Conservation (phyloP, 768 basidiomycete genomes). For the Candolleomyces aberdarensis region DNA sequence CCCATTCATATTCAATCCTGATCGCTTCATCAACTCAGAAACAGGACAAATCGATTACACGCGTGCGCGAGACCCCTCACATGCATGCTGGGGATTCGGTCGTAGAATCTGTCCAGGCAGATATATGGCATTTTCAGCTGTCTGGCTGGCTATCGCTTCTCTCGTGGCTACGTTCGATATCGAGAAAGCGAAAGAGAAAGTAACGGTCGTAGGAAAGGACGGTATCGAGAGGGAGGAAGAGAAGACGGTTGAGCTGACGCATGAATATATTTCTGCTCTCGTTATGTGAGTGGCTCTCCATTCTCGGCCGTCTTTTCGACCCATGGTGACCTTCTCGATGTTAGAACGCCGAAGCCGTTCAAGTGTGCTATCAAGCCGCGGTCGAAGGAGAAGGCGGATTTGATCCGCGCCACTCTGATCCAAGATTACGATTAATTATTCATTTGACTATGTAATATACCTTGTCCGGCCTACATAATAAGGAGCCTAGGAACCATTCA, state of each 20-base stretch:
- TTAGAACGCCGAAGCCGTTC: constrained; percentile 10
- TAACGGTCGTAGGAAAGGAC: constrained; percentile 11
- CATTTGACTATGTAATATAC: too few relatives aligned
- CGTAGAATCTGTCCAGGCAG: constrained; percentile 24
- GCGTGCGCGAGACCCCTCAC: constrained; percentile 22
- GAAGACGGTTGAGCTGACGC: constrained; percentile 6
- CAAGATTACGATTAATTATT: too few relatives aligned
- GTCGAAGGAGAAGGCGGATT: not conserved
- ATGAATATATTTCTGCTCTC: constrained; percentile 15
- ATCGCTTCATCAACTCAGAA: constrained; percentile 31
- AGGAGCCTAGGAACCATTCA: too few relatives aligned
- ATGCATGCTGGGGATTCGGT: constrained; percentile 32
- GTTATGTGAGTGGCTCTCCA: constrained; percentile 14
- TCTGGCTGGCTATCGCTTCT: constrained; percentile 24
- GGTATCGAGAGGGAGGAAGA: not conserved
- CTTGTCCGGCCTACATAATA: too few relatives aligned
- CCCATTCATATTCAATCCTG: constrained; percentile 38
- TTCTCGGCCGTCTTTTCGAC: not conserved
- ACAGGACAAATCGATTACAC: constrained; percentile 18
- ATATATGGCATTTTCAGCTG: constrained; percentile 20
- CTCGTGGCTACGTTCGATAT: constrained; percentile 20
- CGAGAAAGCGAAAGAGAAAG: constrained; percentile 19
- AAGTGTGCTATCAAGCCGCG: constrained; percentile 12
- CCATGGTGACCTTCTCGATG: not conserved
- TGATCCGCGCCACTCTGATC: not conserved